These are phyloP conservation scores for Stachybotrys chartarum DNA, from an alignment of 2,329 filamentous ascomycete species.

Conservation along the genomic window DNA sequence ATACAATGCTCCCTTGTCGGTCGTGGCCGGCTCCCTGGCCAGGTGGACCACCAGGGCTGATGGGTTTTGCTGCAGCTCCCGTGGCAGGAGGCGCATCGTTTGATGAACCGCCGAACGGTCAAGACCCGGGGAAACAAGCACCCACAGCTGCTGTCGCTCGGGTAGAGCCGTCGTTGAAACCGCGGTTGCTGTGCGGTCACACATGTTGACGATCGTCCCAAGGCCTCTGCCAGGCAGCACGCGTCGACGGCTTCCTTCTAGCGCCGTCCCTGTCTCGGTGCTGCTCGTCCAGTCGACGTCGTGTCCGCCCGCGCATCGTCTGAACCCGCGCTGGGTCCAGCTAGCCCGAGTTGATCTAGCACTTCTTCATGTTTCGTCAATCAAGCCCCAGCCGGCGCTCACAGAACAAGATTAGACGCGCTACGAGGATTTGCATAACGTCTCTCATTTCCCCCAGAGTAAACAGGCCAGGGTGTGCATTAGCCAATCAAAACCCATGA, in stretches of 20 bases:
- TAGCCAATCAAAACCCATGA: background rate
- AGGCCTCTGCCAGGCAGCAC: background rate
- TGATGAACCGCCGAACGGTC: background rate
- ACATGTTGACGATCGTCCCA: background rate
- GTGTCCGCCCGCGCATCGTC: background rate
- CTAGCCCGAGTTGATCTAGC: background rate
- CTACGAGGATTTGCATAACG: background rate
- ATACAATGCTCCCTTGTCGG: background rate
- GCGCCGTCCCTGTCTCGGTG: background rate
- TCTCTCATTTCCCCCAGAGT: background rate
- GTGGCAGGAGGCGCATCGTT: background rate
- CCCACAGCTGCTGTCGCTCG: background rate
- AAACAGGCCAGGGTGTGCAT: background rate
- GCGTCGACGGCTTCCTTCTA: background rate
- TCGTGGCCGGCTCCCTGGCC: background rate
- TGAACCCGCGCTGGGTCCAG: background rate
- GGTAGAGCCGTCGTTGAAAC: no score
- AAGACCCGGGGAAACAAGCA: background rate
- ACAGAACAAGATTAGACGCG: background rate
- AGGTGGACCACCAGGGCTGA: background rate
- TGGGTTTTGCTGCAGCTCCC: background rate
- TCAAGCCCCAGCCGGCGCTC: background rate
- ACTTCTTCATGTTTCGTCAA: background rate
- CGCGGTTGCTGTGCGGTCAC: background rate
- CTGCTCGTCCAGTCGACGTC: background rate